Evolutionary conservation across 148 eudicot species (phyloP).

Genomic region (Rhododendron henanense): DNA sequence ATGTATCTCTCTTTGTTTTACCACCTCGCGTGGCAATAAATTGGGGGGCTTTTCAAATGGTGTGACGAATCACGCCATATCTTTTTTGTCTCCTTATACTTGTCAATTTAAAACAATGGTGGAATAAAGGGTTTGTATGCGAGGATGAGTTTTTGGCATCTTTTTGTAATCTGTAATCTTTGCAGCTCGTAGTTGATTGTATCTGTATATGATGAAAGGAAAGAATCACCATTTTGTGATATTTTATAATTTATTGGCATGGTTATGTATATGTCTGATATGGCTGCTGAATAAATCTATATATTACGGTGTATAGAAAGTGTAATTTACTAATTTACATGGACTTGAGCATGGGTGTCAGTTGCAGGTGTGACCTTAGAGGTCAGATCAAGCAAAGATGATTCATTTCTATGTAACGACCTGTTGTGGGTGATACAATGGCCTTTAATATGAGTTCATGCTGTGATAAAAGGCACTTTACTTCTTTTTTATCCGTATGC

Average conservation of each 20-base stretch:
- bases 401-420: neutral
- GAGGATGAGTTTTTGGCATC: slow-evolving; percentile 3
- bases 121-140: neutral
- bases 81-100: neutral
- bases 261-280: neutral
- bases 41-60: neutral
- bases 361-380: neutral
- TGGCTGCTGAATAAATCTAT: neutral
- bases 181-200: neutral
- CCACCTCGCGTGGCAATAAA: neutral
- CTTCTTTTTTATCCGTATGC: neutral
- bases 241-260: neutral
- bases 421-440: neutral
- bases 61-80: neutral
- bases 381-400: neutral
- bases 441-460: neutral
- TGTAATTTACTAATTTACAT: neutral
- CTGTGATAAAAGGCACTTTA: neutral
- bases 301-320: neutral
- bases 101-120: neutral
- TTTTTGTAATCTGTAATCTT: neutral
- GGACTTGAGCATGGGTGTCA: neutral
- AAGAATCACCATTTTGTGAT: neutral
- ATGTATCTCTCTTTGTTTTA: neutral
- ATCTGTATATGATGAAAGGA: neutral